Evolutionary conservation across 768 basidiomycete genomes (phyloP), one percentile per base, ranked within the genome.

Genomic region (Xerocomellus amylosporus): DNA sequence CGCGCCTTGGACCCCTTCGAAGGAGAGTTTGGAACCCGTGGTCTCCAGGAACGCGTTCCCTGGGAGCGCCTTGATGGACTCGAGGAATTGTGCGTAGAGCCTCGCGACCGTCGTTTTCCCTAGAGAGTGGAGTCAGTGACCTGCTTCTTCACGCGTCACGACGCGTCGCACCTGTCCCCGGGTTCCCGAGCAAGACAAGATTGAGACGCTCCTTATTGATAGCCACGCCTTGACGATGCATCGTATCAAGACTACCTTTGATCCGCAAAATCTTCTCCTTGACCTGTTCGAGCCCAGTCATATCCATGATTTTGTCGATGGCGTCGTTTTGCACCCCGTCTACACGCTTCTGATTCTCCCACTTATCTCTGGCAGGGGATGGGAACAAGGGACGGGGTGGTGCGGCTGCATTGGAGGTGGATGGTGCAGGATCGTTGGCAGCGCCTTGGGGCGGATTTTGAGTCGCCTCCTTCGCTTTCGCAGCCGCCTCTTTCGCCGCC

Each of bases 91-190:
- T 1, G 82, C 84, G 58, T 87, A 89, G 22, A 77, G 75, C 28
- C 87, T 71, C 2, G 86, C 87, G 6, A 88, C 76, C 0, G 87
- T 88, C 0, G 86, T 88, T 73, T 87, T 87, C 0, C 86, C 86
- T 87, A 34, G 2, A 46, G 36, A 4, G 10, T 5, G 8, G 30
- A 2, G 9, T 60, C 47, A 65, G 19, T 5, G 6, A 14, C 10
- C 3, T 19, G 13, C 5, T 12, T 26, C 19, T 38, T 12, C 19
- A 14, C 4, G 19, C 22, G 4, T 2, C 34, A 17, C 42, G 8
- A 55, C 30, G 4, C 8, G 31, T 57, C 74, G 28, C 53, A 87
- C 87, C 87, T 66, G 87, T 89, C 9, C 87, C 87, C 4, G 87
- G 87, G 61, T 89, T 89, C 14, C 87, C 87, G 0, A 86, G 77